Conservation (phyloP, 2,329 filamentous ascomycete species). For the Grosmannia huntii region DNA sequence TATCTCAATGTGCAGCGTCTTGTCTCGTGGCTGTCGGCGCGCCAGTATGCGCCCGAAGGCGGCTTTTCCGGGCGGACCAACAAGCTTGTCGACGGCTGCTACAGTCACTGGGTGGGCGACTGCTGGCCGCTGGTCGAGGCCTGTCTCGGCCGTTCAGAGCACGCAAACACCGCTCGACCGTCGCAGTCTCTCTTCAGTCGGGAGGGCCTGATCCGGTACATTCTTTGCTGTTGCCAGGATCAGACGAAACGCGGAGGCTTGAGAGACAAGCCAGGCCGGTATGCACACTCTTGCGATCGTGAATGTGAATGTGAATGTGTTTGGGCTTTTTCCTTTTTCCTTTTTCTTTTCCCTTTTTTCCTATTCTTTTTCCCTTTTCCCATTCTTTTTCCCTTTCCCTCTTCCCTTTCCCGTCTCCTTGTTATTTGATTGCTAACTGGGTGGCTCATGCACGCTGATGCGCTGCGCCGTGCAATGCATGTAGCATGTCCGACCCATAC, state of each 20-base stretch:
- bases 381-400: background rate
- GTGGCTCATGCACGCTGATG: no score
- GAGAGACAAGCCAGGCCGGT: slow-evolving; percentile 88
- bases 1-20: slow-evolving; percentile 67
- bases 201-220: slow-evolving; percentile 77
- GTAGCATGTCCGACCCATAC: slow-evolving; percentile 69
- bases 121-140: slow-evolving; percentile 90
- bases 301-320: no score
- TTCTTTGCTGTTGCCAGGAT: slow-evolving; percentile 78
- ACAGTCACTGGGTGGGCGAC: slow-evolving; percentile 93
- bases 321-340: slow-evolving; percentile 5
- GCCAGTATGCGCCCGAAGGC: slow-evolving; percentile 83
- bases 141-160: slow-evolving; percentile 35
- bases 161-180: slow-evolving; percentile 15
- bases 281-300: slow-evolving; percentile 26
- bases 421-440: slow-evolving; percentile 4
- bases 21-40: slow-evolving; percentile 75
- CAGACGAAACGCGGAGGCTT: slow-evolving; percentile 60
- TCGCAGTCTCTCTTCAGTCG: slow-evolving; percentile 57
- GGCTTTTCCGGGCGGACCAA: slow-evolving; percentile 91
- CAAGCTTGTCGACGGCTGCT: slow-evolving; percentile 96
- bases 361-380: background rate
- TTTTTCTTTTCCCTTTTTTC: background rate
- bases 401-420: background rate
- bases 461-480: background rate